Conservation (phyloP, 2,329 filamentous ascomycete species). For the Plectosphaerella plurivora region DNA sequence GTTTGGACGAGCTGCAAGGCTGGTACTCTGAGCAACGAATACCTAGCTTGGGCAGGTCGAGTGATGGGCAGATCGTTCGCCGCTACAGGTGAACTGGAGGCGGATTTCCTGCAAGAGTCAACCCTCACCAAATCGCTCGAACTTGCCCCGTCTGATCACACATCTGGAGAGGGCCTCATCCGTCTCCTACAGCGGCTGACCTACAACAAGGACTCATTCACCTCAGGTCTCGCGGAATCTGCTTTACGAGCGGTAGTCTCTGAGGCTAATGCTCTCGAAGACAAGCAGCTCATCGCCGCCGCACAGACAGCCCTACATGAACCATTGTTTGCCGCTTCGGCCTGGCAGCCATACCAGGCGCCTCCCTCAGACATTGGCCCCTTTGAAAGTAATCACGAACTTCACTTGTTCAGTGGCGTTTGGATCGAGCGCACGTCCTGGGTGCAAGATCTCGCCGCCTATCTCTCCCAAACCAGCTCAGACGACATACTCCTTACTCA, state of each 20-base stretch:
- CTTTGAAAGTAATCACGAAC: constrained; percentile 15
- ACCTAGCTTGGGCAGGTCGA: constrained; percentile 79
- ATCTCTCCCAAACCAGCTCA: constrained; percentile 54
- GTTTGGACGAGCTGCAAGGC: constrained; percentile 74
- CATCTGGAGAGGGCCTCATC: constrained; percentile 62
- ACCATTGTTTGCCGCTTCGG: constrained; percentile 47
- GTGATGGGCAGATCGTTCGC: constrained; percentile 82
- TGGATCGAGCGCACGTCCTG: constrained; percentile 47
- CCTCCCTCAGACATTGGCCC: constrained; percentile 45
- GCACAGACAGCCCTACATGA: constrained; percentile 49
- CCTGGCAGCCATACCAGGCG: constrained; percentile 51
- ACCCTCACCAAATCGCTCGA: constrained; percentile 45
- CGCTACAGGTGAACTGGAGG: constrained; percentile 64
- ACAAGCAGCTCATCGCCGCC: constrained; percentile 42
- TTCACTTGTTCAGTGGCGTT: constrained; percentile 27
- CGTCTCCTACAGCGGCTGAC: constrained; percentile 58
- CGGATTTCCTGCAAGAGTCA: constrained; percentile 57
- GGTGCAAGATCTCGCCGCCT: constrained; percentile 57
- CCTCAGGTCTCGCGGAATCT: constrained; percentile 57
- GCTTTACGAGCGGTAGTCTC: constrained; percentile 54
- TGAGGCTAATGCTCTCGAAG: constrained; percentile 40
- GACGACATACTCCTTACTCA: constrained; percentile 66
- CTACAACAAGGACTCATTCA: constrained; percentile 48
- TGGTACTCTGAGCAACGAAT: constrained; percentile 60
- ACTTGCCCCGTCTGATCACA: constrained; percentile 39